Evolutionary conservation across 2,329 filamentous ascomycete species (phyloP).

Genomic region (Aspergillus sergii): DNA sequence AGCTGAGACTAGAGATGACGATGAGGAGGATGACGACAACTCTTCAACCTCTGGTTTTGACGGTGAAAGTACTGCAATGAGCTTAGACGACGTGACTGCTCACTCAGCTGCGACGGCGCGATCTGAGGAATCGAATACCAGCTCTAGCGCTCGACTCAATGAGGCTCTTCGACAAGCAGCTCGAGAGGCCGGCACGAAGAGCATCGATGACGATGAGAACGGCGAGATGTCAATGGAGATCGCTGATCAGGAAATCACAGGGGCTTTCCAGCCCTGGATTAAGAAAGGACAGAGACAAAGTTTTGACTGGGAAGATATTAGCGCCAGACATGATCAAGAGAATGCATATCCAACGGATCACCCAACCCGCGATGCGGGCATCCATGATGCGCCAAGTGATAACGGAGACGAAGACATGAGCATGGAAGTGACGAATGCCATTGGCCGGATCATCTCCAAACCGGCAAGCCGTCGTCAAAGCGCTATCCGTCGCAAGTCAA

Average conservation of each 20-base stretch:
- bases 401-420: conserved; percentile 71
- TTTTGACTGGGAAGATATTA: conserved; percentile 47
- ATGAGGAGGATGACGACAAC: conserved; percentile 46
- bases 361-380: conserved; percentile 7
- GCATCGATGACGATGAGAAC: conserved; percentile 60
- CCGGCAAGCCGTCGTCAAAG: conserved; percentile 35
- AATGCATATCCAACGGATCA: conserved; percentile 43
- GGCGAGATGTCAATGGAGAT: conserved; percentile 81
- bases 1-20: conserved; percentile 41
- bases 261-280: conserved; percentile 53
- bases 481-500: conserved; percentile 46
- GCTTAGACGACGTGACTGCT: conserved; percentile 74
- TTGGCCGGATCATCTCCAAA: conserved; percentile 74
- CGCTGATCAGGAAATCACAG: conserved; percentile 61
- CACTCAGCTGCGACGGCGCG: conserved; percentile 66
- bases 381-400: conserved; percentile 36
- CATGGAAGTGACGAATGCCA: conserved; percentile 87
- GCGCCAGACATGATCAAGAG: conserved; percentile 48
- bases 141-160: conserved; percentile 74
- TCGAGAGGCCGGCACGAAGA: conserved; percentile 72
- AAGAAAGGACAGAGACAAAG: conserved; percentile 46
- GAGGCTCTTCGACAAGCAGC: conserved; percentile 76
- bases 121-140: conserved; percentile 57
- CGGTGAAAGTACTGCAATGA: conserved; percentile 78
- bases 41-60: conserved; percentile 55